phyloP scores from a whole-genome alignment of 2,329 filamentous ascomycete genomes.

The Didymellaceae sp. region DNA sequence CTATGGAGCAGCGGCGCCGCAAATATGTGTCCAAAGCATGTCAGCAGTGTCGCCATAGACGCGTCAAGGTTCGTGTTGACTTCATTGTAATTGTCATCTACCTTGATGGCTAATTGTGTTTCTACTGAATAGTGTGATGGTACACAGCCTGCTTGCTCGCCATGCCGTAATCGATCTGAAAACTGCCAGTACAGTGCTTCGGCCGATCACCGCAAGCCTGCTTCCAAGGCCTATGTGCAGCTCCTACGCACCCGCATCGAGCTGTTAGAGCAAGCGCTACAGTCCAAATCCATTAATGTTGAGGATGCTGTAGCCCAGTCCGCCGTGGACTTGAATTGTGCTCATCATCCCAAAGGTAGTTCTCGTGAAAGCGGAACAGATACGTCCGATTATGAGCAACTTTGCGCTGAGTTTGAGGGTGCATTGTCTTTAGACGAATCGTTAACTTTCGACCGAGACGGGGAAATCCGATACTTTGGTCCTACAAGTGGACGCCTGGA shows the following conservation, averaged over 20 bases:
- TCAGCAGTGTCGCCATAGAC: conserved; percentile 47
- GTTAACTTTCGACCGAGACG: conserved; percentile 46
- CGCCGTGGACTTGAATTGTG: neutral
- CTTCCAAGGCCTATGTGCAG: conserved; percentile 46
- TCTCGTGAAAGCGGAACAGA: neutral
- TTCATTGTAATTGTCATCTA: too few relatives aligned
- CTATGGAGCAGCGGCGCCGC: too few relatives aligned
- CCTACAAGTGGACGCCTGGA: conserved; percentile 47
- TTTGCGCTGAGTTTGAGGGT: conserved; percentile 31
- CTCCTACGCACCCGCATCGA: conserved; percentile 44
- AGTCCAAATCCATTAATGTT: conserved; percentile 39
- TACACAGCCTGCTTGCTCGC: conserved; percentile 34
- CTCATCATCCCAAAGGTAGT: neutral
- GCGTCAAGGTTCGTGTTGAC: conserved; percentile 47
- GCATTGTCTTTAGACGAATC: conserved; percentile 46
- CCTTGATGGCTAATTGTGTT: too few relatives aligned
- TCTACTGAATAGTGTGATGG: conserved; percentile 50
- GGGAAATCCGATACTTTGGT: conserved; percentile 48
- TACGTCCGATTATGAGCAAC: conserved; percentile 9
- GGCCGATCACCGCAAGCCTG: conserved; percentile 43
- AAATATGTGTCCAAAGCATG: conserved; percentile 64
- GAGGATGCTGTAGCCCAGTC: conserved; percentile 29
- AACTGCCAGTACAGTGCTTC: conserved; percentile 41
- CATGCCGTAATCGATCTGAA: conserved; percentile 40
- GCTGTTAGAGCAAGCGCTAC: conserved; percentile 40